Conservation (phyloP, 345 rosid genomes). For the Salix caprea region DNA sequence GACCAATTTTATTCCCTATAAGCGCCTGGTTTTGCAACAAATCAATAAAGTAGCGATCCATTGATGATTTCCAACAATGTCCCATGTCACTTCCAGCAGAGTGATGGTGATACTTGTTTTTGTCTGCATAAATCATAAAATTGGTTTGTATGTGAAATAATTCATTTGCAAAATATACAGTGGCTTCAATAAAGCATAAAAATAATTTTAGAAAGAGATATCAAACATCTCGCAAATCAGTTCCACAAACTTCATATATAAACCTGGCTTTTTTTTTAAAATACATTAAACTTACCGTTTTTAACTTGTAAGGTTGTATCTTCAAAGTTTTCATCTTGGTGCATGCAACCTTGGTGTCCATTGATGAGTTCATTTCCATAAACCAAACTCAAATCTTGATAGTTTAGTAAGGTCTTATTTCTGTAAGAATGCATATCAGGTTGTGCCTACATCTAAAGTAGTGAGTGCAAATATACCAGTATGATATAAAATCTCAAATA, state of each 20-base stretch:
- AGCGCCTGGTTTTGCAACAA: constrained; percentile 39
- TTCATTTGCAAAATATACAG: neutral
- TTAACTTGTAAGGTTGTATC: constrained; percentile 10
- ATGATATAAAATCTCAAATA: constrained; percentile 7
- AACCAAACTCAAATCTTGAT: constrained; percentile 38
- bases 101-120: constrained; percentile 14
- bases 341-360: constrained; percentile 15
- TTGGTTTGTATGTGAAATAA: neutral
- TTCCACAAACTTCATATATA: neutral
- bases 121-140: constrained; percentile 24
- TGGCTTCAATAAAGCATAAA: neutral
- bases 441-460: constrained; percentile 27
- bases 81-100: constrained; percentile 14
- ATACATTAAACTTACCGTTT: constrained; percentile 20
- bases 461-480: constrained; percentile 3
- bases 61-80: constrained; percentile 24
- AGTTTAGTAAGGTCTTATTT: constrained; percentile 34
- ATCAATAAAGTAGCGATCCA: constrained; percentile 38
- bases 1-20: constrained; percentile 42
- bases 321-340: constrained; percentile 15
- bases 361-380: constrained; percentile 28
- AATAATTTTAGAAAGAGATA: neutral
- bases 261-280: neutral
- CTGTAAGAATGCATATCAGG: constrained; percentile 36
- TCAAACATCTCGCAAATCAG: neutral